Evolutionary conservation across 2,329 filamentous ascomycete genomes (phyloP).

Genomic region (Epichloe aotearoae): DNA sequence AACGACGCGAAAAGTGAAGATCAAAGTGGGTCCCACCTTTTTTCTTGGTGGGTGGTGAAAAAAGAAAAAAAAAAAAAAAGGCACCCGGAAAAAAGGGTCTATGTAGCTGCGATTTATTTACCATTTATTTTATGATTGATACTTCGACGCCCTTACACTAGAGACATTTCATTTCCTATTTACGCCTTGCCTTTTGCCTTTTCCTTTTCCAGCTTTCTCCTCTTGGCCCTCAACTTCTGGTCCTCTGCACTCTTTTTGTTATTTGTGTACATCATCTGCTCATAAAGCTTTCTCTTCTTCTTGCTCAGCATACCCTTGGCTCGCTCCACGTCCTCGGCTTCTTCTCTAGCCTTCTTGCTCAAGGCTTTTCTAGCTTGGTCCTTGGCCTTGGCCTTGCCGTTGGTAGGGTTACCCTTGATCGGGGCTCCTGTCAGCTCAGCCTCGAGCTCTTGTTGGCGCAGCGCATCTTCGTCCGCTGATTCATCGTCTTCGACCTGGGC

Average conservation of each 20-base stretch:
- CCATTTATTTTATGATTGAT: neutral
- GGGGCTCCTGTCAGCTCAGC: slow-evolving; percentile 70
- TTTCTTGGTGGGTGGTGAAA: neutral
- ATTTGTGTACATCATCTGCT: slow-evolving; percentile 95
- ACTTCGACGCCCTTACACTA: no score
- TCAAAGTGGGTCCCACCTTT: neutral
- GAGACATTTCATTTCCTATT: neutral
- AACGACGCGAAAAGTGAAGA: no score
- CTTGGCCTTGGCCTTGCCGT: slow-evolving; percentile 45
- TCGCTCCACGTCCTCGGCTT: slow-evolving; percentile 79
- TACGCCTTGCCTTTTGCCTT: slow-evolving; percentile 30
- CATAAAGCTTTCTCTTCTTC: slow-evolving; percentile 93
- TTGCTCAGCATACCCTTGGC: slow-evolving; percentile 97
- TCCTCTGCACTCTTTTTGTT: slow-evolving; percentile 87
- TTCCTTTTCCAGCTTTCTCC: slow-evolving; percentile 73
- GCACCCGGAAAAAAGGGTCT: no score
- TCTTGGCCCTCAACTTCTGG: slow-evolving; percentile 75
- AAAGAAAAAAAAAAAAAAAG: neutral
- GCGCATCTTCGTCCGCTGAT: slow-evolving; percentile 45
- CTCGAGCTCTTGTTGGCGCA: slow-evolving; percentile 80
- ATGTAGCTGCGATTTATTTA: neutral
- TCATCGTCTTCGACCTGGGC: slow-evolving; percentile 26
- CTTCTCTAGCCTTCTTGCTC: slow-evolving; percentile 56
- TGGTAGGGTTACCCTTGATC: slow-evolving; percentile 34
- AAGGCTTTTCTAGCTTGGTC: slow-evolving; percentile 58